phyloP scores from a whole-genome alignment of 495 filamentous ascomycete genomes.

The Penicillium bovifimosum region DNA sequence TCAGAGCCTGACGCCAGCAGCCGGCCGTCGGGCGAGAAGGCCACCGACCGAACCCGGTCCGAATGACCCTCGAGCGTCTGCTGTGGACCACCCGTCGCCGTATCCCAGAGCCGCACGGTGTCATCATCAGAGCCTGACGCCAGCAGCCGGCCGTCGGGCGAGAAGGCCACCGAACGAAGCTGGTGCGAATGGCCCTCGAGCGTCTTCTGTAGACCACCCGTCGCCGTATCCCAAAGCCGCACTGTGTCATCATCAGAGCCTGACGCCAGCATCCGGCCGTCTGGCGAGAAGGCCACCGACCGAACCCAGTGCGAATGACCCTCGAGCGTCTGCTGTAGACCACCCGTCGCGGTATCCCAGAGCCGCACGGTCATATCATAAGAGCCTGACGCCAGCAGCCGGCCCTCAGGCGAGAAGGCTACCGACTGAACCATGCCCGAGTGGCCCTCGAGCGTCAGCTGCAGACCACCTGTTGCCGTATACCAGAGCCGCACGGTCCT shows the following conservation, averaged over 20 bases:
- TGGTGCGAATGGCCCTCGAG: no score
- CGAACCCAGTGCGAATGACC: no score
- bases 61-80: no score
- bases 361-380: conserved; percentile 18
- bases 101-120: conserved; percentile 29
- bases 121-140: conserved; percentile 17
- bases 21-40: no score
- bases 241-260: no score
- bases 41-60: no score
- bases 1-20: no score
- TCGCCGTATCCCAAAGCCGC: no score
- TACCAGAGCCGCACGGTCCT: conserved; percentile 27
- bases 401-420: conserved; percentile 22
- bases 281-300: no score
- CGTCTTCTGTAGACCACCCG: no score
- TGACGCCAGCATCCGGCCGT: no score
- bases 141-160: conserved; percentile 17
- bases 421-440: conserved; percentile 3
- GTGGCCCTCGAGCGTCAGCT: conserved; percentile 20
- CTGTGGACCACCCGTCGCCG: background rate
- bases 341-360: conserved; percentile 21
- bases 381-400: conserved; percentile 17
- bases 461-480: background rate
- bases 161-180: conserved; percentile 20
- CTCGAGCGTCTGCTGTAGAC: conserved; percentile 1